These are phyloP conservation scores for Colletotrichum spaethianum DNA, from an alignment of 2,329 filamentous ascomycete species.

Conservation along the genomic window DNA sequence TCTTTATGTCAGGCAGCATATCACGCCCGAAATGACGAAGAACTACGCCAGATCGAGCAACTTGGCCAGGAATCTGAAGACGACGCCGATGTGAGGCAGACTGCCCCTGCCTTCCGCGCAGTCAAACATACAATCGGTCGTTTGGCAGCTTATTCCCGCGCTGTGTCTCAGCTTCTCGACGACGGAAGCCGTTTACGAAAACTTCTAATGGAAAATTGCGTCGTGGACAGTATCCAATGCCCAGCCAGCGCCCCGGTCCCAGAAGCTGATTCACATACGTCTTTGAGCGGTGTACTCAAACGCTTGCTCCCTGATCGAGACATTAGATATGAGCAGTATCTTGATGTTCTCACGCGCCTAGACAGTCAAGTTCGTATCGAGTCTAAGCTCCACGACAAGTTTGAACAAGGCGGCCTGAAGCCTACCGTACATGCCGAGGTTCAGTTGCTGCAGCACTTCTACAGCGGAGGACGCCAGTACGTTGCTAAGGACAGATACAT, in stretches of 20 bases:
- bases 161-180: slow-evolving; percentile 54
- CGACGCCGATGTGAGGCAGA: not conserved
- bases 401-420: slow-evolving; percentile 44
- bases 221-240: slow-evolving; percentile 43
- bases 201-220: slow-evolving; percentile 50
- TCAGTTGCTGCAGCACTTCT: slow-evolving; percentile 62
- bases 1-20: not conserved
- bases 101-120: slow-evolving; percentile 44
- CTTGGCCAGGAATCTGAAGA: slow-evolving; percentile 4
- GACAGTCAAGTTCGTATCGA: slow-evolving; percentile 47
- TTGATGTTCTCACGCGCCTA: slow-evolving; percentile 44
- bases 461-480: slow-evolving; percentile 50
- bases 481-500: slow-evolving; percentile 59
- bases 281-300: slow-evolving; percentile 49
- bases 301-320: slow-evolving; percentile 48
- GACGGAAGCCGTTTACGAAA: slow-evolving; percentile 48
- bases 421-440: slow-evolving; percentile 61
- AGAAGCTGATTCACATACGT: slow-evolving; percentile 47
- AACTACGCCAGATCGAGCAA: slow-evolving; percentile 22
- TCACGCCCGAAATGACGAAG: slow-evolving; percentile 18
- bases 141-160: slow-evolving; percentile 59
- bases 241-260: slow-evolving; percentile 43
- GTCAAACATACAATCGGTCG: slow-evolving; percentile 61
- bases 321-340: slow-evolving; percentile 30
- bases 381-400: slow-evolving; percentile 45